Evolutionary conservation across 768 basidiomycete species (phyloP).

Genomic region (Phaeotremella skinneri): DNA sequence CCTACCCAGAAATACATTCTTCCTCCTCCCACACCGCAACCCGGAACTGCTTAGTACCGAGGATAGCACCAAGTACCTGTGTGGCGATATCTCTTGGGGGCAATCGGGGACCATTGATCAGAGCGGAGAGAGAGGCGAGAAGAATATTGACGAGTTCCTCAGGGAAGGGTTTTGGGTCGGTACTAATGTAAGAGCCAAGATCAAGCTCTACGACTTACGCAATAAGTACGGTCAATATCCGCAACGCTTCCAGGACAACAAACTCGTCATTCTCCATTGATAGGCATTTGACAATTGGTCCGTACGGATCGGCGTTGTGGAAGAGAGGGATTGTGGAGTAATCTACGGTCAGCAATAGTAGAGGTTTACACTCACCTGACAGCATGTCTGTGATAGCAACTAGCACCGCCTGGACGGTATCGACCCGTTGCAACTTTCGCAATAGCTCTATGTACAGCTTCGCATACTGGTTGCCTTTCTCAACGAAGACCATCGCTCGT

Average conservation of each 20-base stretch:
- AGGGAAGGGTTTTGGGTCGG: constrained; percentile 47
- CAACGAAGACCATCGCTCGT: constrained; percentile 68
- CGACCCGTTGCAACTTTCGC: constrained; percentile 76
- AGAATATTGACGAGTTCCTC: constrained; percentile 25
- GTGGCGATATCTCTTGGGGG: constrained; percentile 75
- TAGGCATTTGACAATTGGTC: constrained; percentile 60
- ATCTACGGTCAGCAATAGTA: neutral
- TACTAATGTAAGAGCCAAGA: constrained; percentile 21
- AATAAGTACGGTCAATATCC: constrained; percentile 82
- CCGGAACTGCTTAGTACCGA: constrained; percentile 77
- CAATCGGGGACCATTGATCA: constrained; percentile 59
- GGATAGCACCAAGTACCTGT: constrained; percentile 80
- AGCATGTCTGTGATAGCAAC: constrained; percentile 78
- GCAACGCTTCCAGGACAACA: constrained; percentile 82
- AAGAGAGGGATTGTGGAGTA: constrained; percentile 2
- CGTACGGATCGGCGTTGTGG: constrained; percentile 35
- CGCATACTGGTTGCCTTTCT: constrained; percentile 79
- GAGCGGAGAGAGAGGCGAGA: constrained; percentile 52
- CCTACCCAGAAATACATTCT: constrained; percentile 51
- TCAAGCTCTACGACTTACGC: constrained; percentile 57
- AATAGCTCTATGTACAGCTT: constrained; percentile 84
- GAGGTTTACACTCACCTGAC: neutral
- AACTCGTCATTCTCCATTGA: constrained; percentile 83
- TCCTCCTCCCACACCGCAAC: constrained; percentile 69
- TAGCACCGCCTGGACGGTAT: constrained; percentile 71